Conservation (phyloP, 768 basidiomycete genomes). For the Tricholoma furcatifolium region DNA sequence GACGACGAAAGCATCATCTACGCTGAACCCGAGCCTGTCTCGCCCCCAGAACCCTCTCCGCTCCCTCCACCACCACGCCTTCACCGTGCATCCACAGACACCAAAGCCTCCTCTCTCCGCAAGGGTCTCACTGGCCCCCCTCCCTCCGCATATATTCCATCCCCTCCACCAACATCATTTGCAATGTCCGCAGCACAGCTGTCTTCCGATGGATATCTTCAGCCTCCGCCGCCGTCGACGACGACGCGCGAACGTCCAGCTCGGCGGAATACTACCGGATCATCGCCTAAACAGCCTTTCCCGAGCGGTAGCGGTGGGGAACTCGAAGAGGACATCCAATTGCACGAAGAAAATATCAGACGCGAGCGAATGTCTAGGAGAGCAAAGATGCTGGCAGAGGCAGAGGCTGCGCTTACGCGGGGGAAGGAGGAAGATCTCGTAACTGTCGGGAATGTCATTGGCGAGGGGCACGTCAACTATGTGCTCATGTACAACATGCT, state of each 20-base stretch:
- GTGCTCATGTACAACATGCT: constrained; percentile 99
- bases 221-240: constrained; percentile 42
- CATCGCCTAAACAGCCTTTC: constrained; percentile 29
- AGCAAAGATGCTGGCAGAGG: constrained; percentile 58
- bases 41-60: constrained; percentile 5
- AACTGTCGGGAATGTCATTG: constrained; percentile 92
- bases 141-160: constrained; percentile 12
- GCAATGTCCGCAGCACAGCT: constrained; percentile 22
- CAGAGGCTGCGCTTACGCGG: constrained; percentile 54
- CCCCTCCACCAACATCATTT: constrained; percentile 18
- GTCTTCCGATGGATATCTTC: constrained; percentile 47
- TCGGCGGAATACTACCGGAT: constrained; percentile 74
- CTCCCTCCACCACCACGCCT: constrained; percentile 20
- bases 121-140: constrained; percentile 21
- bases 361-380: constrained; percentile 74
- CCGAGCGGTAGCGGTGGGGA: constrained; percentile 43
- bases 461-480: constrained; percentile 98
- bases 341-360: constrained; percentile 87
- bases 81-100: constrained; percentile 53
- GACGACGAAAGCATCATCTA: constrained; percentile 4
- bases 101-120: constrained; percentile 36
- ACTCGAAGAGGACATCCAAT: constrained; percentile 78
- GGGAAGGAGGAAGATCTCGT: constrained; percentile 44
- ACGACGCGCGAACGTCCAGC: constrained; percentile 40
- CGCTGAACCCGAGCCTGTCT: constrained; percentile 10